Conservation (phyloP, 176 grass and related monocot genomes). For the Oryza glaberrima region DNA sequence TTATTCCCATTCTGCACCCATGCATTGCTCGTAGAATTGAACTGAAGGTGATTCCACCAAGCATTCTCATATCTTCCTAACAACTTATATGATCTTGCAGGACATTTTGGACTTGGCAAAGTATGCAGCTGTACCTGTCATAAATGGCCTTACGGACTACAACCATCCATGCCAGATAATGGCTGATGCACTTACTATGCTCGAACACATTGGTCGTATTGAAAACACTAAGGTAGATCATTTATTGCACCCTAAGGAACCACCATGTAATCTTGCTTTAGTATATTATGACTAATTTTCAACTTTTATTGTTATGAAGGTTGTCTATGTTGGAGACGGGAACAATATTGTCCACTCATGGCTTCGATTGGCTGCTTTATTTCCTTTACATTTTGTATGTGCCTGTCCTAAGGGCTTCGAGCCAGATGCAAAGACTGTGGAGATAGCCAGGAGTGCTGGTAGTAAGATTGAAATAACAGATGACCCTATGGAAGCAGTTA, state of each 20-base stretch:
- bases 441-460: constrained; percentile 71
- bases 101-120: constrained; percentile 95
- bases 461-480: constrained; percentile 95
- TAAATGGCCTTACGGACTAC: constrained; percentile 94
- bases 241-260: neutral
- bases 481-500: constrained; percentile 91
- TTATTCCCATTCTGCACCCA: neutral
- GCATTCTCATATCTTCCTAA: constrained; percentile 3
- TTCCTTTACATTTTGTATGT: constrained; percentile 94
- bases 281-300: neutral
- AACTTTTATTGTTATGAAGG: constrained; percentile 42
- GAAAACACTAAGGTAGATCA: constrained; percentile 82
- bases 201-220: constrained; percentile 79
- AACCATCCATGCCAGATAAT: constrained; percentile 99
- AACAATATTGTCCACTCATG: constrained; percentile 99
- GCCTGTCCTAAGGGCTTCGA: constrained; percentile 95
- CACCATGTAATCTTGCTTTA: neutral
- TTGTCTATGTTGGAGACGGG: constrained; percentile 97
- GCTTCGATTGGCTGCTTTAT: constrained; percentile 84
- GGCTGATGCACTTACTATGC: constrained; percentile 98
- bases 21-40: neutral
- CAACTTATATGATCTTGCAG: constrained; percentile 53
- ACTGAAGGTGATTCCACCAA: neutral
- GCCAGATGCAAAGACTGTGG: constrained; percentile 82
- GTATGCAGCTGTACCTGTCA: constrained; percentile 84